Evolutionary conservation across 2,329 filamentous ascomycete species (phyloP), one percentile per base, ranked within the genome.

Genomic region (Aspergillus tubingensis): DNA sequence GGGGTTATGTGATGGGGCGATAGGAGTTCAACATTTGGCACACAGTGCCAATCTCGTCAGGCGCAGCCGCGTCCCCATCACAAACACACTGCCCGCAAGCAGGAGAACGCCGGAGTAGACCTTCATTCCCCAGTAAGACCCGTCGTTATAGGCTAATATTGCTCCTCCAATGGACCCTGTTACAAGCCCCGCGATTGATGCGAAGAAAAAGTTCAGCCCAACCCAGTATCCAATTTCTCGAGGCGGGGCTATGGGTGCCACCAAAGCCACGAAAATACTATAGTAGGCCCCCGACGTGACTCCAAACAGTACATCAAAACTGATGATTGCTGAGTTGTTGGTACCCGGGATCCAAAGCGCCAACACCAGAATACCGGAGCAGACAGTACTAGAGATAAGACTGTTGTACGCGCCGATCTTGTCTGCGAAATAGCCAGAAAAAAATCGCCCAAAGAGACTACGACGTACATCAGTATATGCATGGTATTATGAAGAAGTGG

Each of bases 91-190:
- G 3, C 82, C 82, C 3, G 69, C 74, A 6, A 80, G 41, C 65
- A 82, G 76, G 60, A 82, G 73, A 21, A 85, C 73, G 1, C 89
- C 89, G 41, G 83, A 83, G 68, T 90, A 91, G 2, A 91, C 76
- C 75, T 90, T 86, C 64, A 90, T 67, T 1, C 84, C 83, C 3
- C 83, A 73, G 64, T 84, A 89, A 4, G 74, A 72, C 1, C 86
- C 87, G 47, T 81, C 61, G 64, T 84, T 79, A 1, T 75, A 71
- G 8, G 70, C 70, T 7, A 88, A 76, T 23, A 90, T 79, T 4
- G 84, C 85, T 8, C 88, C 88, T 1, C 82, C 88, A 67, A 91
- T 88, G 0, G 89, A 89, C 50, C 82, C 85, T 0, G 87, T 86
- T 0, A 85, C 85, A 57, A 92, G 75, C 0, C 85, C 87, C 5